Base-by-base conservation (phyloP, 345 rosid species). In the Aethionema arabicum region DNA sequence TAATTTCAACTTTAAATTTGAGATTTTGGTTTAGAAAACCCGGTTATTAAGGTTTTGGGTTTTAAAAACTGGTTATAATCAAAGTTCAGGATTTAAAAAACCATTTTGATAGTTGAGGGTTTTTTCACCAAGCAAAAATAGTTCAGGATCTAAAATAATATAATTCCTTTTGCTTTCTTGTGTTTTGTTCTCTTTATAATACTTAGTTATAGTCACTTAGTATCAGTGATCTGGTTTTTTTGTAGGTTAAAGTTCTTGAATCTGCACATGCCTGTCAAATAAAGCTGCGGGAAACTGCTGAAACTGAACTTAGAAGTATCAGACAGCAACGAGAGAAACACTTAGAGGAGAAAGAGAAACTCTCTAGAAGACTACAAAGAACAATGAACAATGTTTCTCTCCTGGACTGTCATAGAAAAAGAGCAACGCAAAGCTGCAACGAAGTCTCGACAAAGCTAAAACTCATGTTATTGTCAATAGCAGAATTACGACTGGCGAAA, bases 381-480 rank as follows among this genome's bases (percentile, higher is more conserved):
- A 79, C 86, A 53, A 76, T 77, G 80, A 76, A 78, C 72, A 75
- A 64, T 44, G 73, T 84, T 56, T 79, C 86, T 57, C 66, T 87
- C 50, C 74, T 84, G 47, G 84, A 87, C 68, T 78, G 67, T 30
- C 82, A 74, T 46, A 76, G 72, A 44, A 77, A 74, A 56, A 79
- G 84, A 70, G 81, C 82, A 70, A 80, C 69, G 39, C 75, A 46
- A 46, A 72, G 76, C 69, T 39, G 36, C 59, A 78, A 75, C 50
- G 86, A 85, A 79, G 83, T 76, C 56, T 50, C 74, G 36, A 76
- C 70, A 72, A 85, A 87, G 61, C 69, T 82, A 42, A 80, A 56
- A 50, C 60, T 67, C 29, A 45, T 82, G 59, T 79, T 73, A 65
- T 74, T 69, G 67, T 82, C 88, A 56, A 67, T 87, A 59, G 78